Conservation (phyloP, 148 eudicot species). For the Linanthus parryae region DNA sequence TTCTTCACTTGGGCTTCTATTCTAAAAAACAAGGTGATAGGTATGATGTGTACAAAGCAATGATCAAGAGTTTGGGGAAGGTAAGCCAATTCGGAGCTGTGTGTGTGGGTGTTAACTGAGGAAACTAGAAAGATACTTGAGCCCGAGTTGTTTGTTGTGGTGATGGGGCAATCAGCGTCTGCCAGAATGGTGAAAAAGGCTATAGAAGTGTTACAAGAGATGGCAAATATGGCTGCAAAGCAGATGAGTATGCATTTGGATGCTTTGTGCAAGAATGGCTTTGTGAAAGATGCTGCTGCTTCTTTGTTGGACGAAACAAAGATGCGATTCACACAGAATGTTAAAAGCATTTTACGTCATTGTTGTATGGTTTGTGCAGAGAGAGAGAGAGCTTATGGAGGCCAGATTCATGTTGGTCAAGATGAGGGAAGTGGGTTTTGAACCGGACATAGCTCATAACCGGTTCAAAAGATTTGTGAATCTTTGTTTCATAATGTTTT, state of each 20-base stretch:
- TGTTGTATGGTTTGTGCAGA: constrained; percentile 88
- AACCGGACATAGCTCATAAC: constrained; percentile 84
- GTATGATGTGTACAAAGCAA: constrained; percentile 67
- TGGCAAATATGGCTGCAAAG: constrained; percentile 96
- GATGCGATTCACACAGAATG: constrained; percentile 53
- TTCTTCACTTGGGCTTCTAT: constrained; percentile 82
- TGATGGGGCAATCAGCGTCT: constrained; percentile 88
- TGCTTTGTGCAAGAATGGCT: constrained; percentile 93
- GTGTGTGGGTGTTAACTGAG: constrained; percentile 85
- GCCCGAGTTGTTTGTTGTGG: constrained; percentile 72
- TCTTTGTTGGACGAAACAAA: constrained; percentile 82
- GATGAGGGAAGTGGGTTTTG: constrained; percentile 80
- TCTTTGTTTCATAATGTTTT: too few relatives aligned
- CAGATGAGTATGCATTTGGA: constrained; percentile 89
- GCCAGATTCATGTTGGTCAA: constrained; percentile 79
- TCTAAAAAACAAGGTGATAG: constrained; percentile 63
- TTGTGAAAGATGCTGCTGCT: constrained; percentile 82
- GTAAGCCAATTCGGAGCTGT: constrained; percentile 92
- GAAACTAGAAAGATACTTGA: constrained; percentile 72
- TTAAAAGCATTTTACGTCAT: constrained; percentile 87
- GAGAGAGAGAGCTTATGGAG: constrained; percentile 85
- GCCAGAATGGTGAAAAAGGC: constrained; percentile 93
- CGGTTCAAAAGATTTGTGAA: too few relatives aligned
- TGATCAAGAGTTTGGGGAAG: constrained; percentile 71
- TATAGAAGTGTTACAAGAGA: constrained; percentile 78